These are phyloP conservation scores for Amanita fuliginea DNA, from an alignment of 768 basidiomycete species.

Conservation along the genomic window DNA sequence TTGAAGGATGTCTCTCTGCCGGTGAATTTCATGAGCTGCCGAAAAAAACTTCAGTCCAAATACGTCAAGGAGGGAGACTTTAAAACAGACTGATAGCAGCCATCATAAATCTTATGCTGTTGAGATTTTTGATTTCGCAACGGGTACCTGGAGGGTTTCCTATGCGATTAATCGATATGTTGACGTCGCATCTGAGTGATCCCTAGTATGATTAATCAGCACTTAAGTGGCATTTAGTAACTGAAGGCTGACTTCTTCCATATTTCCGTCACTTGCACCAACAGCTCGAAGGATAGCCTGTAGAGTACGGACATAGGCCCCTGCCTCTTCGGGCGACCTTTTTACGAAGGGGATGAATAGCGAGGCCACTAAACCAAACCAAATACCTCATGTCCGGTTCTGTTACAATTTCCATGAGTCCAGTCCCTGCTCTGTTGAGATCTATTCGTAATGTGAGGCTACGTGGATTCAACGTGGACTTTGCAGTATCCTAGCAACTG, in stretches of 20 bases:
- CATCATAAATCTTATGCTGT: slow-evolving; percentile 78
- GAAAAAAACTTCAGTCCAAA: not conserved
- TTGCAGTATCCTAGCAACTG: slow-evolving; percentile 71
- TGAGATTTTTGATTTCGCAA: slow-evolving; percentile 96
- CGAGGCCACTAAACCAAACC: not conserved
- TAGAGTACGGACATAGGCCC: slow-evolving; percentile 71
- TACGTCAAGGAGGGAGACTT: not conserved
- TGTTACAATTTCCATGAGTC: slow-evolving; percentile 93
- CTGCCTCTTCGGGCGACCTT: slow-evolving; percentile 82
- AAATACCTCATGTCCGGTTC: slow-evolving; percentile 76
- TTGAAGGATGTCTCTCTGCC: slow-evolving; percentile 56
- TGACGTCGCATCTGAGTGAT: slow-evolving; percentile 90
- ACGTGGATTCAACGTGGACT: slow-evolving; percentile 53
- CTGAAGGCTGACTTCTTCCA: slow-evolving; percentile 66
- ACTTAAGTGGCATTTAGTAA: not conserved
- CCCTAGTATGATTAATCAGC: slow-evolving; percentile 41
- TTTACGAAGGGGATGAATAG: not conserved
- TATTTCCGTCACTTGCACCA: slow-evolving; percentile 89
- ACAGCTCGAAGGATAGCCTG: slow-evolving; percentile 75
- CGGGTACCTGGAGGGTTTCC: slow-evolving; percentile 65
- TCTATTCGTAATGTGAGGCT: slow-evolving; percentile 57
- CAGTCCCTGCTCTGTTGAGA: slow-evolving; percentile 83
- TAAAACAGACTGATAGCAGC: slow-evolving; percentile 65
- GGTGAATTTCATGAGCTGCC: slow-evolving; percentile 67
- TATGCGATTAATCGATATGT: slow-evolving; percentile 75